These are phyloP conservation scores for Ogataea paradorogensis DNA, from an alignment of 805 yeast species.

Conservation along the genomic window DNA sequence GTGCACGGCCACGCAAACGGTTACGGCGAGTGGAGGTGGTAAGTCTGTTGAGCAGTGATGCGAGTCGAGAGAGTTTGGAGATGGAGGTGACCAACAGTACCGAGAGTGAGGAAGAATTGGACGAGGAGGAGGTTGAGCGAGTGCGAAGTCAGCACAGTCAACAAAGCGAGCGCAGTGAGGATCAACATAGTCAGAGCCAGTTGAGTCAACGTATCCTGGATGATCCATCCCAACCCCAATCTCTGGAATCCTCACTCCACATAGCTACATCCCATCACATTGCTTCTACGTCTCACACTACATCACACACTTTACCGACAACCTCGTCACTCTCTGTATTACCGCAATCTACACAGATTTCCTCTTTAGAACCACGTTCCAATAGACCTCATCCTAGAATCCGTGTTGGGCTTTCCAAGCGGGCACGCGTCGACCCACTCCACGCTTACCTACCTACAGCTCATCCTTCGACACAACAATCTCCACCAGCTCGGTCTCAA, in stretches of 20 bases:
- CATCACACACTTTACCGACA: background rate
- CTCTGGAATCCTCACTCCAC: too few relatives aligned
- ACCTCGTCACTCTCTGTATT: background rate
- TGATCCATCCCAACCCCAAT: too few relatives aligned
- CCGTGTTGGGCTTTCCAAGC: constrained; percentile 21
- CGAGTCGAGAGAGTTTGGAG: constrained; percentile 5
- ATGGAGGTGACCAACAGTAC: constrained; percentile 11
- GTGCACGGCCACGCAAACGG: constrained; percentile 6
- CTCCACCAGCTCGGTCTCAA: constrained; percentile 62
- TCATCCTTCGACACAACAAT: constrained; percentile 34
- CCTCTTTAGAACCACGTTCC: background rate
- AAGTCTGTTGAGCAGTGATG: constrained; percentile 1
- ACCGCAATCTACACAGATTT: constrained; percentile 2
- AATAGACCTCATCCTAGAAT: constrained; percentile 8
- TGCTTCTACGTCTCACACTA: background rate
- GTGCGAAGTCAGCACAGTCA: background rate
- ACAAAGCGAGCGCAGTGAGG: constrained; percentile 1
- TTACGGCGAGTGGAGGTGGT: constrained; percentile 6
- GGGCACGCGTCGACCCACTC: constrained; percentile 18
- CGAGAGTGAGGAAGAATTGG: constrained; percentile 9
- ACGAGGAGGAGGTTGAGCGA: constrained; percentile 1
- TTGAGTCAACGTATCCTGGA: background rate
- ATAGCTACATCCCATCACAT: background rate
- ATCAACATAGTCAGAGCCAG: background rate
- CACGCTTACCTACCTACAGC: constrained; percentile 21